Conservation (phyloP, 352 stramenopile species). For the Thalassiosira exigua region DNA sequence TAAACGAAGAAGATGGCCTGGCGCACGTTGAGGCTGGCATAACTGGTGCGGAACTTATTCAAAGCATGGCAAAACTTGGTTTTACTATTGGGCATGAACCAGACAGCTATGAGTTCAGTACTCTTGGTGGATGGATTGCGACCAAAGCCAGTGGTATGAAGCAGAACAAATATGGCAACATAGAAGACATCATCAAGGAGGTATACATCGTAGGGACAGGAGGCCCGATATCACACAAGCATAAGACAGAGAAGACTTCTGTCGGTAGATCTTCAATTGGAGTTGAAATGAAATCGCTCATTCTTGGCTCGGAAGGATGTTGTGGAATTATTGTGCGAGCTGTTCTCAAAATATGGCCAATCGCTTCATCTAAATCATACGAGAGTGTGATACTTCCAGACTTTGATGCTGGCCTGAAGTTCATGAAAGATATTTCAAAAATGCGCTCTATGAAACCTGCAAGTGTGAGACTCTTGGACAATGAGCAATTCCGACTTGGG, state of each 20-base stretch:
- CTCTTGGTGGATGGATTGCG: slow-evolving; percentile 92
- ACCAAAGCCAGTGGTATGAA: slow-evolving; percentile 94
- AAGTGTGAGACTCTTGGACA: slow-evolving; percentile 92
- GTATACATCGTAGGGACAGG: slow-evolving; percentile 68
- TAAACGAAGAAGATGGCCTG: slow-evolving; percentile 88
- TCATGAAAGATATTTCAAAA: slow-evolving; percentile 87
- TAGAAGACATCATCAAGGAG: slow-evolving; percentile 92
- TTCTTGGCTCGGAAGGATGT: slow-evolving; percentile 93
- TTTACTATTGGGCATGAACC: slow-evolving; percentile 91
- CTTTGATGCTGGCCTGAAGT: slow-evolving; percentile 86
- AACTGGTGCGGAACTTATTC: slow-evolving; percentile 89
- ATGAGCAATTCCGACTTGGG: slow-evolving; percentile 93
- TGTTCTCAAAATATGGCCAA: slow-evolving; percentile 90
- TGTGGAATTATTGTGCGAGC: slow-evolving; percentile 93
- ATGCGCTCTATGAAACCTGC: slow-evolving; percentile 86
- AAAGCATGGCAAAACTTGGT: slow-evolving; percentile 87
- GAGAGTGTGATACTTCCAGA: slow-evolving; percentile 91
- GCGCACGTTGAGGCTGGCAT: slow-evolving; percentile 91
- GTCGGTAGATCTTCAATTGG: slow-evolving; percentile 89
- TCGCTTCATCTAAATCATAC: slow-evolving; percentile 87
- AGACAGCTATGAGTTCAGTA: slow-evolving; percentile 93
- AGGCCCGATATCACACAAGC: slow-evolving; percentile 63
- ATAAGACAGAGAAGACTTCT: slow-evolving; percentile 40
- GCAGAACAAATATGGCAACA: slow-evolving; percentile 94
- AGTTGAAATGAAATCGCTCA: slow-evolving; percentile 89